Base-by-base conservation (phyloP, 331 rosid genomes). In the Dryas integrifolia region DNA sequence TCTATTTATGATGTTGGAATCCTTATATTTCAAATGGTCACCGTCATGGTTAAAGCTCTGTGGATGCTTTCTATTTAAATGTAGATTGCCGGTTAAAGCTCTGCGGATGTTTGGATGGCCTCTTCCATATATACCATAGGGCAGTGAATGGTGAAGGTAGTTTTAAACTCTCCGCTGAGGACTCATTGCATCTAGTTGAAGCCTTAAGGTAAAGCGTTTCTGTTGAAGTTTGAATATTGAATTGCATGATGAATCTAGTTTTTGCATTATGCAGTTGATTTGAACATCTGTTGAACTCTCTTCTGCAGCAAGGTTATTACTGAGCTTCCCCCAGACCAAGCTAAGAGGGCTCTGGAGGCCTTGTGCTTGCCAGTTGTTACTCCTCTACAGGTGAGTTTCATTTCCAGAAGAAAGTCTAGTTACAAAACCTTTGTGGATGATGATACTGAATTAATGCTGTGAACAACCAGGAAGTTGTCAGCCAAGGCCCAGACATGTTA, bases 71-170 rank as follows among this genome's bases (percentile, higher is more conserved):
- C 24, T 51, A 53, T 79, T n/a, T 53, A 64, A 77, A 77, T 83
- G 72, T 75, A 96, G 99, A 96, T 80, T 96, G 99, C 82, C 92
- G 99, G 74, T 90, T 80, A 86, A 96, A 92, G 88, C 97, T 96
- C 58, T 87, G 92, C 65, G 99, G 99, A 81, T 92, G 88, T 80
- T 79, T 96, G 80, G 97, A 96, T 50, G 98, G 97, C 67, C 88
- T 96, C 76, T 92, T 96, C 80, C 94, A 92, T 77, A 90, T 90
- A 82, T 96, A 96, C 79, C 92, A 87, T 75, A 74, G 73, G 83
- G 90, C 96, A 55, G 90, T 92, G 76, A 87, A 58, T 75, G 99
- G 99, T 67, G 98, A 96, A 86, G 91, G 89, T 69, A 90, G 87
- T 79, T 84, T 87, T 78, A 96, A 96, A 83, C 92, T 96, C 71